phyloP scores from a whole-genome alignment of 257 asterid species.

The Solanum pimpinellifolium region DNA sequence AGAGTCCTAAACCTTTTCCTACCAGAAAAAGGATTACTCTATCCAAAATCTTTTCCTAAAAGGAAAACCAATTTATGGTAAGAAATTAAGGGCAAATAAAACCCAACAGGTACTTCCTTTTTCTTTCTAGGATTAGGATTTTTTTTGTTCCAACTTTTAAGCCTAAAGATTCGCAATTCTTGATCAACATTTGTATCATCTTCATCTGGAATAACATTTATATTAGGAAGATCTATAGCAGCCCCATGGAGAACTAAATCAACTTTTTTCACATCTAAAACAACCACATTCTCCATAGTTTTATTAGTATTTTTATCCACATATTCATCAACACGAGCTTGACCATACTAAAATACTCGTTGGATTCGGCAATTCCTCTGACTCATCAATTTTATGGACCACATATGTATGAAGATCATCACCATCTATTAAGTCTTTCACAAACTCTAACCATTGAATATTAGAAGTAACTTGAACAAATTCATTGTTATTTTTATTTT shows the following conservation, averaged over 20 bases:
- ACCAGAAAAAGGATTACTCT: too few relatives aligned
- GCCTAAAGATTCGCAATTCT: neutral
- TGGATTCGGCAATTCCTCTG: neutral
- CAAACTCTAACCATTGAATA: too few relatives aligned
- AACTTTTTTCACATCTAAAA: neutral
- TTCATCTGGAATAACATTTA: neutral
- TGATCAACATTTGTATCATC: neutral
- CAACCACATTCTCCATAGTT: neutral
- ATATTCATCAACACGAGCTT: neutral
- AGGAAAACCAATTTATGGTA: too few relatives aligned
- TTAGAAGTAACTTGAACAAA: neutral
- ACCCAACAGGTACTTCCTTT: neutral
- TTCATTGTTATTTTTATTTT: too few relatives aligned
- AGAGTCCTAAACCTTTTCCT: too few relatives aligned
- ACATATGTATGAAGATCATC: neutral
- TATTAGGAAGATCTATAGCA: neutral
- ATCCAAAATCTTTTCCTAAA: too few relatives aligned
- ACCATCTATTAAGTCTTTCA: neutral
- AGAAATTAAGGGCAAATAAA: too few relatives aligned
- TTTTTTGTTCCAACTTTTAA: neutral
- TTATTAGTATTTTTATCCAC: neutral
- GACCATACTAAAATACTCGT: neutral
- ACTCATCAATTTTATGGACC: neutral
- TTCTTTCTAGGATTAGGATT: neutral
- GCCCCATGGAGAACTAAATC: neutral